Evolutionary conservation across 345 rosid species (phyloP).

Genomic region (Firmiana major): DNA sequence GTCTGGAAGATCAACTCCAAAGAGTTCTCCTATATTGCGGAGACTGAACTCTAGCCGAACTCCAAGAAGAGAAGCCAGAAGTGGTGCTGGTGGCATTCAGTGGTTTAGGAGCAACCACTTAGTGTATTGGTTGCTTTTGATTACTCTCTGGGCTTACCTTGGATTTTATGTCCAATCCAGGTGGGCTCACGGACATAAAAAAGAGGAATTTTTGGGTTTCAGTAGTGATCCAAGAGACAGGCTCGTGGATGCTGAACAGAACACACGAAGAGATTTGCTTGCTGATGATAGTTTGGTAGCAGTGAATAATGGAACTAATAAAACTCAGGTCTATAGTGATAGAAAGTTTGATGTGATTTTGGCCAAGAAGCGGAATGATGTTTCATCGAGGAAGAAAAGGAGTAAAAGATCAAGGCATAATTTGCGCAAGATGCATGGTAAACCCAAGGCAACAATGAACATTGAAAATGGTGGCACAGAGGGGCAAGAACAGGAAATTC

Average conservation of each 20-base stretch:
- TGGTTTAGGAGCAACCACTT: slow-evolving; percentile 79
- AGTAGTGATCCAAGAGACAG: slow-evolving; percentile 43
- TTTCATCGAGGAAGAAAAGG: slow-evolving; percentile 31
- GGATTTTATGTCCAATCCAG: slow-evolving; percentile 91
- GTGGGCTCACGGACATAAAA: slow-evolving; percentile 92
- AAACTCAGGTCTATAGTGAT: slow-evolving; percentile 32
- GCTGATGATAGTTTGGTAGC: slow-evolving; percentile 41
- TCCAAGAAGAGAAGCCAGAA: slow-evolving; percentile 79
- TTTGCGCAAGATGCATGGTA: slow-evolving; percentile 39
- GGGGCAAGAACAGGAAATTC: slow-evolving; percentile 57
- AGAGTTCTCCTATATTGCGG: slow-evolving; percentile 59
- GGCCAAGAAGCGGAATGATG: slow-evolving; percentile 43
- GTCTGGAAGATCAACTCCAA: slow-evolving; percentile 78
- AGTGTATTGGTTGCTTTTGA: slow-evolving; percentile 88
- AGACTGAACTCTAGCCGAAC: slow-evolving; percentile 67
- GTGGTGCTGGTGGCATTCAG: slow-evolving; percentile 45
- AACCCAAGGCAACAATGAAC: slow-evolving; percentile 35
- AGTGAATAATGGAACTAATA: slow-evolving; percentile 39
- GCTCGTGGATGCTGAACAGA: slow-evolving; percentile 31
- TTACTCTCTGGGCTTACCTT: slow-evolving; percentile 94
- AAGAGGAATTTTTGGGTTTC: slow-evolving; percentile 66
- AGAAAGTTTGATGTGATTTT: slow-evolving; percentile 46
- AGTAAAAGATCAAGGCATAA: slow-evolving; percentile 45
- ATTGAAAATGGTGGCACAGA: slow-evolving; percentile 38
- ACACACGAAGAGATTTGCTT: slow-evolving; percentile 42